Percentiles rank a stretch among this genome's conserved stretches.
Evolutionary conservation across 1,139 yeast species (phyloP).

Genomic region (Pichia cactophila): DNA sequence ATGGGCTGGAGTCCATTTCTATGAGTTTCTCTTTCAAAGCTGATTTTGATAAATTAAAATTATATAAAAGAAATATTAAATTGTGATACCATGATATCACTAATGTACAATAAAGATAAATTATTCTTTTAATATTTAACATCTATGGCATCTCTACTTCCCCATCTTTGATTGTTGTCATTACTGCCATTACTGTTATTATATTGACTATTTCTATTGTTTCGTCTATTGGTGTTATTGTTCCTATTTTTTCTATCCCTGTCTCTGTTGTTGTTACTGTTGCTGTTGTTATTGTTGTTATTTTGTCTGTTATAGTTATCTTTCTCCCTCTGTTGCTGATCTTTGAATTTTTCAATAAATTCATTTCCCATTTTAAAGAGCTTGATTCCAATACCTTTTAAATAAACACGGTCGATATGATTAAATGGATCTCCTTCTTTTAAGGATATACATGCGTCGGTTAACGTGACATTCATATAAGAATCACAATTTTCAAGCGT

Average conservation of each 20-base stretch:
- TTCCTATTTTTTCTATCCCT: conserved; percentile 14
- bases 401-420: conserved; percentile 69
- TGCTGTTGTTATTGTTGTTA: conserved; percentile 16
- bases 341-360: conserved; percentile 75
- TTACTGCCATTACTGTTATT: background rate
- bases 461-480: conserved; percentile 90
- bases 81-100: too few relatives aligned
- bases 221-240: conserved; percentile 10
- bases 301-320: conserved; percentile 18
- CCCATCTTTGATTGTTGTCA: conserved; percentile 8
- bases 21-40: background rate
- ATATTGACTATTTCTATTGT: conserved; percentile 8
- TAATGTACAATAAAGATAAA: background rate
- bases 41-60: background rate
- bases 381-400: conserved; percentile 78
- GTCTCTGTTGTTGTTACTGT: conserved; percentile 18
- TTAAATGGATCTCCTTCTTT: conserved; percentile 57
- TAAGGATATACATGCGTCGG: conserved; percentile 69
- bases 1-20: conserved; percentile 72
- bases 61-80: background rate
- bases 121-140: background rate
- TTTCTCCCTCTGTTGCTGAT: conserved; percentile 31
- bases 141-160: conserved; percentile 4
- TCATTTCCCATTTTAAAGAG: conserved; percentile 58
- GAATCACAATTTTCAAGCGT: conserved; percentile 80